Evolutionary conservation across 768 basidiomycete genomes (phyloP).

Genomic region (Lactarius hengduanensis): DNA sequence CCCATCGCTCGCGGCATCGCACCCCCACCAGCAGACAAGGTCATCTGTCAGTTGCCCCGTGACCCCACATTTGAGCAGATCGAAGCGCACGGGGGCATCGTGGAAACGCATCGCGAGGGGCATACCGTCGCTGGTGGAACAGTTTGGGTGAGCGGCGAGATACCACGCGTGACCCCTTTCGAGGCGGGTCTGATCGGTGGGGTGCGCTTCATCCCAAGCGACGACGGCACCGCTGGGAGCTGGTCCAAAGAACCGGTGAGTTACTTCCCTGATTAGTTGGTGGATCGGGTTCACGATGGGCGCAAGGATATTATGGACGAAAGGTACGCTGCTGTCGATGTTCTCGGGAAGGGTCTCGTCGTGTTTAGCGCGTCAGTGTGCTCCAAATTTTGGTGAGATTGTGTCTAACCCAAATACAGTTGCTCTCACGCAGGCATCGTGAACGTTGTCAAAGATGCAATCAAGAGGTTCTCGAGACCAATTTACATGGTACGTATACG

Average conservation of each 20-base stretch:
- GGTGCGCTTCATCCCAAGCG: constrained; percentile 52
- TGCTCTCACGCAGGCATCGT: constrained; percentile 83
- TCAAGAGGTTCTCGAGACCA: constrained; percentile 59
- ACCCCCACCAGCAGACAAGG: constrained; percentile 54
- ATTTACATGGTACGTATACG: constrained; percentile 62
- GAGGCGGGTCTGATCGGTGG: constrained; percentile 70
- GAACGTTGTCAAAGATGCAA: constrained; percentile 75
- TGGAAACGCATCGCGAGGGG: constrained; percentile 56
- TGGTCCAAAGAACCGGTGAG: constrained; percentile 35
- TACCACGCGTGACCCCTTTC: constrained; percentile 65
- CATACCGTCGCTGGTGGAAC: constrained; percentile 63
- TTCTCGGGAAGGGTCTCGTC: constrained; percentile 77
- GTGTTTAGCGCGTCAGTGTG: constrained; percentile 76
- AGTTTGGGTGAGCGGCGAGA: constrained; percentile 79
- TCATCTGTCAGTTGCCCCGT: constrained; percentile 56
- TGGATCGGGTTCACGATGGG: background rate
- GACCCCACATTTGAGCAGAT: constrained; percentile 77
- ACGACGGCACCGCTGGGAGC: constrained; percentile 53
- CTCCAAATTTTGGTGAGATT: background rate
- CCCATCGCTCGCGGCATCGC: constrained; percentile 75
- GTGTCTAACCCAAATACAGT: constrained; percentile 32
- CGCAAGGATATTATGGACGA: constrained; percentile 78
- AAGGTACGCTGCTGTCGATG: constrained; percentile 72
- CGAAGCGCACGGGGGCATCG: constrained; percentile 47
- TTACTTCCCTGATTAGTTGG: background rate